phyloP scores from a whole-genome alignment of 2,329 filamentous ascomycete genomes.

The Neophaeococcomyces mojaviensis region DNA sequence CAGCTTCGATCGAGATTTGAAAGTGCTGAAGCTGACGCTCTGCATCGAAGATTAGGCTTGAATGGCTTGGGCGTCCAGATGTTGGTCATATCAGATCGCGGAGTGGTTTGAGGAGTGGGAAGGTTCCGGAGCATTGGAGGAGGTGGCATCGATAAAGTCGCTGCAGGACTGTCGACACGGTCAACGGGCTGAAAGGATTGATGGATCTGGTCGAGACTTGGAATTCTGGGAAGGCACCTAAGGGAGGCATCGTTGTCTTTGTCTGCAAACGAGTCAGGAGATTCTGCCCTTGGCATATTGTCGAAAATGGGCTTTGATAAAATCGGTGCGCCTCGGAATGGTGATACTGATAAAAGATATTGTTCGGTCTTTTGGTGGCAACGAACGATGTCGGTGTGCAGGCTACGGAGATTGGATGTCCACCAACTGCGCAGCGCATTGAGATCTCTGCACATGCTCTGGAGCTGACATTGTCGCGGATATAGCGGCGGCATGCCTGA shows the following conservation, averaged over 20 bases:
- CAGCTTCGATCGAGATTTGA: slow-evolving; percentile 50
- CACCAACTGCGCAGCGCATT: slow-evolving; percentile 6
- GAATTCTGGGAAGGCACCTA: slow-evolving; percentile 6
- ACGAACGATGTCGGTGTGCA: slow-evolving; percentile 1
- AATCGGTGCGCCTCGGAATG: not conserved
- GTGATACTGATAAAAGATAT: slow-evolving; percentile 1
- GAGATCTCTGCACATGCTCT: slow-evolving; percentile 3
- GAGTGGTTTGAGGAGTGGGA: slow-evolving; percentile 57
- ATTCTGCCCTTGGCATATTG: not conserved
- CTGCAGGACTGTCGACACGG: not conserved
- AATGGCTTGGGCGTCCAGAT: slow-evolving; percentile 34
- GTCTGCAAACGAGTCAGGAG: not conserved
- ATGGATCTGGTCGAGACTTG: slow-evolving; percentile 4
- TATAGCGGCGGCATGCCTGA: slow-evolving; percentile 1
- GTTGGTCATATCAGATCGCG: slow-evolving; percentile 33
- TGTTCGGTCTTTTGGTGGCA: not conserved
- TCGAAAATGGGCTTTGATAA: not conserved
- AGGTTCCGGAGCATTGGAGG: slow-evolving; percentile 49
- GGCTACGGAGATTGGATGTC: not conserved
- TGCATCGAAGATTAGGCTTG: slow-evolving; percentile 52
- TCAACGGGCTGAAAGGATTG: not conserved
- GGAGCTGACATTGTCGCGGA: slow-evolving; percentile 1
- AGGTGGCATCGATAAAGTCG: slow-evolving; percentile 42
- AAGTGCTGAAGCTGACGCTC: slow-evolving; percentile 50
- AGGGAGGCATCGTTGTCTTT: slow-evolving; percentile 4